phyloP scores from a whole-genome alignment of 1,139 yeast species.

The Geotrichum klebahnii region DNA sequence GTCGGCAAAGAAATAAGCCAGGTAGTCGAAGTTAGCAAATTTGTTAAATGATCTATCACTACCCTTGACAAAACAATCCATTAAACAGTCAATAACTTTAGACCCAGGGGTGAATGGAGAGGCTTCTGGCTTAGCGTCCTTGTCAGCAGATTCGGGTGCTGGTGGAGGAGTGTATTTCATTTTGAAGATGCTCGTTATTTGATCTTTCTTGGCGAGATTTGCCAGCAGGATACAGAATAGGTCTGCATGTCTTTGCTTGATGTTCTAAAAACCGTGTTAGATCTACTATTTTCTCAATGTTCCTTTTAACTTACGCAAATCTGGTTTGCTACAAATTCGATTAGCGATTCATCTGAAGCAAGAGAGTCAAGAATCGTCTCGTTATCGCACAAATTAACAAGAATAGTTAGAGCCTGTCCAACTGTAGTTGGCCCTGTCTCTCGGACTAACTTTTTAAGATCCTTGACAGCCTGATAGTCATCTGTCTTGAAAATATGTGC shows the following conservation, averaged over 20 bases:
- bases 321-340: slow-evolving; percentile 52
- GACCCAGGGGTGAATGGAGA: slow-evolving; percentile 37
- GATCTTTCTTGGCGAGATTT: slow-evolving; percentile 76
- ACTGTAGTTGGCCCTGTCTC: slow-evolving; percentile 28
- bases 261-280: slow-evolving; percentile 34
- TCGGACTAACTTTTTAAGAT: slow-evolving; percentile 60
- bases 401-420: slow-evolving; percentile 61
- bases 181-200: slow-evolving; percentile 54
- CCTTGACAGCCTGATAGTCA: slow-evolving; percentile 67
- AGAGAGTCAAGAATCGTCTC: slow-evolving; percentile 53
- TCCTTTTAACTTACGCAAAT: slow-evolving; percentile 39
- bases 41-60: slow-evolving; percentile 65
- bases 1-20: slow-evolving; percentile 87
- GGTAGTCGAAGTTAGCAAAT: slow-evolving; percentile 72
- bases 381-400: slow-evolving; percentile 80
- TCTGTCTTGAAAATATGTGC: slow-evolving; percentile 65
- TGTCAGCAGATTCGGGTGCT: slow-evolving; percentile 21
- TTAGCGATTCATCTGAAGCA: slow-evolving; percentile 59
- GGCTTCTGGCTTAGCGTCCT: slow-evolving; percentile 6
- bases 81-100: slow-evolving; percentile 68
- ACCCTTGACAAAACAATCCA: slow-evolving; percentile 90
- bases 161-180: slow-evolving; percentile 36
- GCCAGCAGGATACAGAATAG: slow-evolving; percentile 79
- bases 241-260: slow-evolving; percentile 66
- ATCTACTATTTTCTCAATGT: slow-evolving; percentile 8